Evolutionary conservation across 1,284 basidiomycete species (phyloP), one percentile per base, ranked within the genome.

Genomic region (Pyrrhoderma noxium): DNA sequence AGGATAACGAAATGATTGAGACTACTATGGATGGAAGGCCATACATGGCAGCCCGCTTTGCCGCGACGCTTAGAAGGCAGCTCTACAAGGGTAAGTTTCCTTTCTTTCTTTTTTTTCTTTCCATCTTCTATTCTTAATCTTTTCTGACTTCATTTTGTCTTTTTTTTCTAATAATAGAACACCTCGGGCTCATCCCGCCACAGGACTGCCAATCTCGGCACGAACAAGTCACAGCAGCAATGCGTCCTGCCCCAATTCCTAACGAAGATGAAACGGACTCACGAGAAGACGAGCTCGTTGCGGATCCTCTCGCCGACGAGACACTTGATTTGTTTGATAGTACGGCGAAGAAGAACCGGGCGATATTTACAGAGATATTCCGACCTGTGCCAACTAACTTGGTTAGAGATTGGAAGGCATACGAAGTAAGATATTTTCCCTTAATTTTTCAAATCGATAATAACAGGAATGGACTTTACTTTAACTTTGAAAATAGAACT

Each of bases 321-420:
- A 83, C 83, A 19, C 61, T 78, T 9, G 58, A 70, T 3, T 68
- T 93, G 2, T 87, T 86, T 83, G 76, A 74, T 47, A 72, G 72
- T 37, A 93, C 89, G 0, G 93, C 89, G 14, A 73, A 75, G 56
- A 76, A 67, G 65, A 95, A 96, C 66, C 74, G 90, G 46, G 83
- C 85, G 60, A 74, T 89, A 52, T 93, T 88, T 61, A 80, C 82
- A 2, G 86, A 93, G 64, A 65, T 94, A 47, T 93, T 93, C 75
- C 76, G 80, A 38, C 80, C 85, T 47, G 80, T 93, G 5, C 93
- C 93, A 0, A 84, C 81, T 19, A 88, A 94, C 65, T 68, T 84
- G 23, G 85, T 94, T 49, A 74, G 80, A 58, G 75, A 74, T 53
- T 93, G 88, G 89, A 70, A 75, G 18, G 76, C 80, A 4, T 95